Conservation (phyloP, 1,284 basidiomycete species). For the Trametes pubescens region DNA sequence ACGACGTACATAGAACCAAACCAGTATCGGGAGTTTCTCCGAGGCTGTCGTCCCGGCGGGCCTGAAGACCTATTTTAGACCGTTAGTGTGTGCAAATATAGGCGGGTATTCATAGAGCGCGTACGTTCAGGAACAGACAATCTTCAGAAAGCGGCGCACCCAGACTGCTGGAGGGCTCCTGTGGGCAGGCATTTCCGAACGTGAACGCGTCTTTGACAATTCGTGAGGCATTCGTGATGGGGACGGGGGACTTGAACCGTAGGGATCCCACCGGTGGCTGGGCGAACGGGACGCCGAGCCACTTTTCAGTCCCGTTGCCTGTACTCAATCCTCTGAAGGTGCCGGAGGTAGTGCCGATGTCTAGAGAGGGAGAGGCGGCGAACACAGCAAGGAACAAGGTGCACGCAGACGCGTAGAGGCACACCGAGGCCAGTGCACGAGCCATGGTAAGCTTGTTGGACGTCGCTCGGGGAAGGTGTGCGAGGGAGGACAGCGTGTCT, state of each 20-base stretch:
- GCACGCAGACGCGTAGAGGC: neutral
- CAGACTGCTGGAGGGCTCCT: constrained; percentile 48
- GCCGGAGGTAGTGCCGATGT: constrained; percentile 51
- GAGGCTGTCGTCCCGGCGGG: constrained; percentile 19
- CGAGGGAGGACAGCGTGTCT: neutral
- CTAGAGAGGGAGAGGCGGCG: constrained; percentile 25
- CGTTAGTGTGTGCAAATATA: neutral
- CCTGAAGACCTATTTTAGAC: constrained; percentile 25
- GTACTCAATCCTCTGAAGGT: constrained; percentile 54
- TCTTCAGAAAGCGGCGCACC: constrained; percentile 62
- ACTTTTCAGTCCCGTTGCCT: constrained; percentile 54
- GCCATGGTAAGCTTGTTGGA: neutral
- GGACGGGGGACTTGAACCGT: constrained; percentile 66
- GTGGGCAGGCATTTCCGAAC: constrained; percentile 68
- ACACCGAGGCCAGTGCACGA: neutral
- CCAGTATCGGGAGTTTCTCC: constrained; percentile 26
- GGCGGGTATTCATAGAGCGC: neutral
- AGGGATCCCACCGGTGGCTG: constrained; percentile 61
- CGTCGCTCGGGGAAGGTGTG: neutral
- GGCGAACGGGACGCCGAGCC: constrained; percentile 75
- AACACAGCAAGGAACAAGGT: neutral
- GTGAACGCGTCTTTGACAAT: constrained; percentile 52
- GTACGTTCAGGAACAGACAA: constrained; percentile 62
- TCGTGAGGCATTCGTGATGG: constrained; percentile 48
- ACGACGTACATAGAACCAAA: constrained; percentile 31